Base-by-base conservation (phyloP, 805 yeast genomes). In the Ogataea dorogensis region DNA sequence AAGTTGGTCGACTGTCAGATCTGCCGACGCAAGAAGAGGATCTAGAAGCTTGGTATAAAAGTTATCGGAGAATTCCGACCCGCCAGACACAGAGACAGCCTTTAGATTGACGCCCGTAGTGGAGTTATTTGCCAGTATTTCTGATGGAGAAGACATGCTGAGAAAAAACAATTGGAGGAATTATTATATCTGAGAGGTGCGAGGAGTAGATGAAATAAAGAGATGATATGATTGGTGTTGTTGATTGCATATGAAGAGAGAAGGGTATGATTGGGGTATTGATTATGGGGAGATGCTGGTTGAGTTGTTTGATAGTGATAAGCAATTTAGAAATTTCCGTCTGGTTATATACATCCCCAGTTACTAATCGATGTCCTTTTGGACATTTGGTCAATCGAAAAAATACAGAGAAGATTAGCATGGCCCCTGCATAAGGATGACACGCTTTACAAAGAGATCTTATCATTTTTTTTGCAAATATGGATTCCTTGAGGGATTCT, bases 341-440 rank as follows among this genome's bases (percentile, higher is more conserved):
- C 12, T 11, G n/a, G 28, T 16, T 23, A 33, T 38, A 27, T 21
- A 5, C 17, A 15, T 9, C 24, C 24, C 14, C 8, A 25, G 14
- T n/a, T 6, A 22, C 31, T 32, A 31, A 9, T 27, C 21, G n/a
- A 11, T 31, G 67, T 59, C 79, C 81, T 73, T 70, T 76, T 81
- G 86, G 88, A 80, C 91, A 81, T 80, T 82, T 87, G 91, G 97
- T 91, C 97, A 91, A 91, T 82, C 89, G 96, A 89, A 91, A 83
- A 95, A 88, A 91, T 91, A 91, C 98, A 91, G 98, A 91, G 98
- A 91, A 91, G 98, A 93, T 91, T 89, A 91, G 98, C 98, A 93
- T 94, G 95, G 96, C 96, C 98, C 98, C 96, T 91, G 98, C 98
- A 91, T 93, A 93, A 93, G 96, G 98, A 91, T 91, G 98, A 89